Percentiles rank a stretch among this genome's conserved stretches.
phyloP scores from a whole-genome alignment of 2,329 filamentous ascomycete genomes.

The Cordyceps cateniannulata region DNA sequence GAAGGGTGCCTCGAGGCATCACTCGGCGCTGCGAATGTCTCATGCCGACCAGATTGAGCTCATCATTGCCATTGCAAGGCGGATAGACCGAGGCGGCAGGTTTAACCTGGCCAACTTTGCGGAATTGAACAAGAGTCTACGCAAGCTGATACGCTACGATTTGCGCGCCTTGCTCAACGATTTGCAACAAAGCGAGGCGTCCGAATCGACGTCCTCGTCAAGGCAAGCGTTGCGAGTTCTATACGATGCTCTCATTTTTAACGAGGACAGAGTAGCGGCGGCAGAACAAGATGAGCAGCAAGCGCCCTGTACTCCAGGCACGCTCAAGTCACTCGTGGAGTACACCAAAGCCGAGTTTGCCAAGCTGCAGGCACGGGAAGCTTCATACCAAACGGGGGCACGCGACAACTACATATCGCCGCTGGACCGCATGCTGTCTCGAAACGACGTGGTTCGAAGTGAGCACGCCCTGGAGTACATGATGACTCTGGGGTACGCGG shows the following conservation, averaged over 20 bases:
- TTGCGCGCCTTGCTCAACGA: neutral
- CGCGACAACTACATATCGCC: conserved; percentile 20
- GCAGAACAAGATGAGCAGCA: neutral
- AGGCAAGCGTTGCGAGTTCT: neutral
- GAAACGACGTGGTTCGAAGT: conserved; percentile 27
- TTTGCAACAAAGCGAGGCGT: neutral
- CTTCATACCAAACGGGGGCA: conserved; percentile 14
- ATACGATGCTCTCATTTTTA: neutral
- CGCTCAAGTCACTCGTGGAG: neutral
- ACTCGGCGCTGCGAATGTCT: conserved; percentile 21
- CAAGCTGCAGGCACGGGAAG: neutral
- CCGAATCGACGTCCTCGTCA: neutral
- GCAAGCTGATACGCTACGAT: conserved; percentile 20
- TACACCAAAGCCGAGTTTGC: conserved; percentile 4
- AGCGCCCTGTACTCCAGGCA: neutral
- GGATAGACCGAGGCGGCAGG: conserved; percentile 22
- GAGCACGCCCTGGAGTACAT: conserved; percentile 52
- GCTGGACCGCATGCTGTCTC: conserved; percentile 27
- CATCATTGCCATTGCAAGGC: conserved; percentile 22
- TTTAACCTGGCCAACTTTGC: conserved; percentile 19
- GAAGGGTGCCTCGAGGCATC: conserved; percentile 27
- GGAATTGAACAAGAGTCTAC: conserved; percentile 20
- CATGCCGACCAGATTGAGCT: conserved; percentile 25
- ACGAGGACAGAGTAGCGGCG: neutral
- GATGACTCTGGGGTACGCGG: conserved; percentile 54